These are phyloP conservation scores for Arctostaphylos glauca DNA, from an alignment of 148 eudicot species.

Conservation along the genomic window DNA sequence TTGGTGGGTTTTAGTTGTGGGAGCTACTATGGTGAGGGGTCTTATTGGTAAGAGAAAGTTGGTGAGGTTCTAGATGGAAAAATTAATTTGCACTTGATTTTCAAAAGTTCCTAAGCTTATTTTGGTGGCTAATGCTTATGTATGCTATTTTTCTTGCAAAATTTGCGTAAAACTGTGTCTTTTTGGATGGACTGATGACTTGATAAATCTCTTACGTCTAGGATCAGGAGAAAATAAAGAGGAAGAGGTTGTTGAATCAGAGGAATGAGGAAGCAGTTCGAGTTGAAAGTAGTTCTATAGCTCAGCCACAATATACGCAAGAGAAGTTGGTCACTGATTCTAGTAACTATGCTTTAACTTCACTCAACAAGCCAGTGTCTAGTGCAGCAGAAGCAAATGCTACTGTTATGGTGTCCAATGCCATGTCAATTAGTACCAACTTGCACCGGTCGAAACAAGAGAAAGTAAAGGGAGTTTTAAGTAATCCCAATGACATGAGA, in stretches of 20 bases:
- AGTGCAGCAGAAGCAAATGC: conserved; percentile 29
- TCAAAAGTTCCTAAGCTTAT: not conserved
- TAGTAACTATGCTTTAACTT: conserved; percentile 24
- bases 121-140: not conserved
- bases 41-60: not conserved
- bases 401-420: conserved; percentile 26
- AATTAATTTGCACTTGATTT: not conserved
- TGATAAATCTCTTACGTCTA: not conserved
- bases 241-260: conserved; percentile 49
- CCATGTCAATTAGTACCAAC: conserved; percentile 25
- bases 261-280: conserved; percentile 44
- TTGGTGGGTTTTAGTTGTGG: not conserved
- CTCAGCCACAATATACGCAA: conserved; percentile 40
- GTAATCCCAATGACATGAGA: conserved; percentile 26
- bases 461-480: conserved; percentile 46
- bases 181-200: not conserved
- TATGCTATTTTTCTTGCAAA: not conserved
- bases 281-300: conserved; percentile 38
- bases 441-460: conserved; percentile 55
- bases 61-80: not conserved
- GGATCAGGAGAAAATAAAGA: conserved; percentile 68
- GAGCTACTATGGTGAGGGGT: not conserved
- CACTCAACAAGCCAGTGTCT: conserved; percentile 8
- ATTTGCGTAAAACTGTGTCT: not conserved
- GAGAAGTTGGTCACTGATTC: conserved; percentile 38